phyloP scores from a whole-genome alignment of 2,329 filamentous ascomycete species.

The Tolypocladium tropicale region DNA sequence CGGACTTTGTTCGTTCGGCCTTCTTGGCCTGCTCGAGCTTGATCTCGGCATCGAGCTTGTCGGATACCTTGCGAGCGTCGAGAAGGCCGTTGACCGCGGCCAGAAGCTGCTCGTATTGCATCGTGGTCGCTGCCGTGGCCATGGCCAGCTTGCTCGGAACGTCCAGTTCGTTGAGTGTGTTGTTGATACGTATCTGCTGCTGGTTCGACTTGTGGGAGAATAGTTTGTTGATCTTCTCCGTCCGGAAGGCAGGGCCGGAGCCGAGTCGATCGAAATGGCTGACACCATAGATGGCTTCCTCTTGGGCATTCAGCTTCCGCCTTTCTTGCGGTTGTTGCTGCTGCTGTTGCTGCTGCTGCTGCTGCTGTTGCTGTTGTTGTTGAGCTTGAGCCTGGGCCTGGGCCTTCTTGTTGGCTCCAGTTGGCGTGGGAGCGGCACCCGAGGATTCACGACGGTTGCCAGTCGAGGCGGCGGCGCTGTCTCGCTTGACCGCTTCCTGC shows the following conservation, averaged over 20 bases:
- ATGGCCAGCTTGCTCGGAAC: conserved; percentile 61
- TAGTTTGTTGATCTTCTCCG: conserved; percentile 69
- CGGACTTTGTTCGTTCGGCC: conserved; percentile 36
- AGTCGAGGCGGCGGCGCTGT: conserved; percentile 41
- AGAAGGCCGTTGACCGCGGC: conserved; percentile 57
- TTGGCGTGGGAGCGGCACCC: conserved; percentile 21
- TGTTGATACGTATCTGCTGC: conserved; percentile 65
- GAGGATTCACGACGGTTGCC: conserved; percentile 22
- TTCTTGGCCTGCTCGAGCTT: conserved; percentile 48
- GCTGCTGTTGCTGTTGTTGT: conserved; percentile 25
- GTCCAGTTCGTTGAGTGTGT: conserved; percentile 61
- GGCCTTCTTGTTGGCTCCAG: conserved; percentile 39
- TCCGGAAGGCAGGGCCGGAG: conserved; percentile 81
- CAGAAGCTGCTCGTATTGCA: conserved; percentile 61
- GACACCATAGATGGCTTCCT: conserved; percentile 75
- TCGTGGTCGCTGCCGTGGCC: conserved; percentile 62
- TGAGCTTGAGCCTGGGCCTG: conserved; percentile 1
- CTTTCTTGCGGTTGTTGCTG: conserved; percentile 40
- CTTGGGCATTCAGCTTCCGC: conserved; percentile 61
- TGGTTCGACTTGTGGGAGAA: conserved; percentile 67
- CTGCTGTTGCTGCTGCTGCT: conserved; percentile 11
- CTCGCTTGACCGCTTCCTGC: conserved; percentile 32
- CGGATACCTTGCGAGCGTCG: conserved; percentile 62
- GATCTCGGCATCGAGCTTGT: conserved; percentile 67
- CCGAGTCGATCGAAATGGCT: conserved; percentile 75